Evolutionary conservation across 805 yeast genomes (phyloP).

Genomic region (Wickerhamomyces bisporus): DNA sequence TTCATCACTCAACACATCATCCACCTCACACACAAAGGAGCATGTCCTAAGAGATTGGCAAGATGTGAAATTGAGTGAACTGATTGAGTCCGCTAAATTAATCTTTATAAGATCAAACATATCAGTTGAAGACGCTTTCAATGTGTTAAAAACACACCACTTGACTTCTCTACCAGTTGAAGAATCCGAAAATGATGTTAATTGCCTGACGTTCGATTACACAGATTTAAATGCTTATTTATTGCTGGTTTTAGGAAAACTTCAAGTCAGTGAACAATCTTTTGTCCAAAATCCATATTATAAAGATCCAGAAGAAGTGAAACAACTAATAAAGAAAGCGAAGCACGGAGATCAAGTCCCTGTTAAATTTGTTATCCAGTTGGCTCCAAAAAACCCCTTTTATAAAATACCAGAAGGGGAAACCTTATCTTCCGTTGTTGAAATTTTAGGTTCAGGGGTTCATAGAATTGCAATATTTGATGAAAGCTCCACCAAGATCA

Average conservation of each 20-base stretch:
- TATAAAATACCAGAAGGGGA: constrained; percentile 68
- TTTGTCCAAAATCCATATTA: constrained; percentile 21
- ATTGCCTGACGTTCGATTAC: constrained; percentile 86
- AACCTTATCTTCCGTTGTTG: constrained; percentile 68
- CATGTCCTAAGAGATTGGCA: constrained; percentile 72
- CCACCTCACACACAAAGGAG: constrained; percentile 36
- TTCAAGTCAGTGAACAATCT: constrained; percentile 31
- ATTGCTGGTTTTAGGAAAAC: constrained; percentile 75
- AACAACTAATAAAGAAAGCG: constrained; percentile 50
- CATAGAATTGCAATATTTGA: constrained; percentile 85
- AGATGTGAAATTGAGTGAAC: constrained; percentile 61
- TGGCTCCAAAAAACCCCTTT: constrained; percentile 87
- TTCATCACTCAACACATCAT: constrained; percentile 69
- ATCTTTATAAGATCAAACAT: constrained; percentile 59
- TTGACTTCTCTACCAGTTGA: constrained; percentile 86
- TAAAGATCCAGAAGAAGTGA: constrained; percentile 35
- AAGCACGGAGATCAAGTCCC: constrained; percentile 88
- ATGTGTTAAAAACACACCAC: constrained; percentile 62
- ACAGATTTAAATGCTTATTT: constrained; percentile 85
- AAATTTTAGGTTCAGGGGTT: constrained; percentile 89
- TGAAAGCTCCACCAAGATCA: constrained; percentile 45
- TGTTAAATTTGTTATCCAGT: constrained; percentile 77
- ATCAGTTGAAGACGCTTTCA: constrained; percentile 86
- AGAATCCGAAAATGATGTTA: constrained; percentile 46
- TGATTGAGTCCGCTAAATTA: constrained; percentile 75